A percentile compares a stretch with the other conserved stretches of the same genome.
phyloP scores from a whole-genome alignment of 2,329 filamentous ascomycete genomes.

The Metarhizium album region DNA sequence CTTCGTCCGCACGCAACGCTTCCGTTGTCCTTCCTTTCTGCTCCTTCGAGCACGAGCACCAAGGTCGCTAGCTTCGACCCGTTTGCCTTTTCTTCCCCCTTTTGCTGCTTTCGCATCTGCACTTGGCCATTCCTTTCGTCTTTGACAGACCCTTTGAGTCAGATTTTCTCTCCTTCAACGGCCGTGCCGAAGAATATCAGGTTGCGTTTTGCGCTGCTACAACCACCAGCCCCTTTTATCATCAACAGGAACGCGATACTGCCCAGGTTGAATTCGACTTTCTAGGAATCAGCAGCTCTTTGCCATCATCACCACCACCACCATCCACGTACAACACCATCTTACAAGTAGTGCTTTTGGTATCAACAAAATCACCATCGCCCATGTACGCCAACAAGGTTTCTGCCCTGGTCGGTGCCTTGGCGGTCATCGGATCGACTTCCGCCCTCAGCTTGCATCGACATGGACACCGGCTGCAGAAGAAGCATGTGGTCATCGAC shows the following conservation, averaged over 20 bases:
- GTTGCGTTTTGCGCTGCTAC: not conserved
- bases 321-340: slow-evolving; percentile 2
- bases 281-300: not conserved
- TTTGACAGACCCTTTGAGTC: slow-evolving; percentile 39
- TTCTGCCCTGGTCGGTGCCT: slow-evolving; percentile 29
- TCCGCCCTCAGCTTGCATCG: slow-evolving; percentile 32
- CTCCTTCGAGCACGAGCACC: not conserved
- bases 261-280: not conserved
- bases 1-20: slow-evolving; percentile 9
- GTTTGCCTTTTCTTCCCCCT: slow-evolving; percentile 5
- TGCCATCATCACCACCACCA: slow-evolving; percentile 7
- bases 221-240: not conserved
- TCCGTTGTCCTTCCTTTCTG: slow-evolving; percentile 14
- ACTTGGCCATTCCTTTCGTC: slow-evolving; percentile 25
- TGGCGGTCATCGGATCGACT: slow-evolving; percentile 32
- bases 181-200: slow-evolving; percentile 21
- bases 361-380: slow-evolving; percentile 10
- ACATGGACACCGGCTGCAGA: slow-evolving; percentile 26
- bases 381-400: slow-evolving; percentile 35
- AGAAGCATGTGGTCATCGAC: slow-evolving; percentile 24
- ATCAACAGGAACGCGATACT: not conserved
- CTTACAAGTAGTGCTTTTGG: not conserved
- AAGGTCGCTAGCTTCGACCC: slow-evolving; percentile 12
- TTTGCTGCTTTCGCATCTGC: slow-evolving; percentile 20
- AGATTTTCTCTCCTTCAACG: slow-evolving; percentile 17